Evolutionary conservation across 495 filamentous ascomycete genomes (phyloP), one percentile per base, ranked within the genome.

Genomic region (Penicillium simplicissimum): DNA sequence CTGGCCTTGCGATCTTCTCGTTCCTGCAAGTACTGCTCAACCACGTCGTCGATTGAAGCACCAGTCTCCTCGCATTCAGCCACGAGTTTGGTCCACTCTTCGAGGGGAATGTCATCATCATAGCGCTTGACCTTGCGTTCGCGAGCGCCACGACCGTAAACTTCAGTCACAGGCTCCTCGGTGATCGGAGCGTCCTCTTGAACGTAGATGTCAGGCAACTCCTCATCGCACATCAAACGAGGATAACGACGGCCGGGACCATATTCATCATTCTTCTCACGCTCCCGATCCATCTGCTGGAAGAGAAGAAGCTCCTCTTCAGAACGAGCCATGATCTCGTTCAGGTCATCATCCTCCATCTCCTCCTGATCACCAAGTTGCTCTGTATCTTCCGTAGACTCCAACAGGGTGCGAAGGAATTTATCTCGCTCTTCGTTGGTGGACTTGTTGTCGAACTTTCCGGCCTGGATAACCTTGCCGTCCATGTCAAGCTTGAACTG

Each of bases 401-500:
- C 95, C 52, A 98, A 79, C 65, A 98, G 86, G 25, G 92, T 93
- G 61, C 95, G 84, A 55, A 98, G 80, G 81, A 98, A 89, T 19
- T 93, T 94, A 70, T 98, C 95, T 80, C 95, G 90, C 74, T 98
- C 95, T 58, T 96, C 96, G 68, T 97, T 96, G 13, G 95, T 97
- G 1, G 95, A 98, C 73, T 98, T 98, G 77, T 98, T 98, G 68
- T 98, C 95, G 77, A 98, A 98, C 64, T 96, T 95, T 83, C 95
- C 95, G 49, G 95, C 95, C 72, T 98, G 95, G 63, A 98, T 98
- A 67, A 98, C 93, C 79, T 98, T 98, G 71, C 95, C 96, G 71
- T 98, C 95, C 88, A 98, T 96, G 72, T 98, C 94, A 55, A 98
- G 85, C 83, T 98, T 98, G 81, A 88, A 98, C 70, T 97, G 89